Conservation (phyloP, 495 filamentous ascomycete species). For the Polyplosphaeria fusca region DNA sequence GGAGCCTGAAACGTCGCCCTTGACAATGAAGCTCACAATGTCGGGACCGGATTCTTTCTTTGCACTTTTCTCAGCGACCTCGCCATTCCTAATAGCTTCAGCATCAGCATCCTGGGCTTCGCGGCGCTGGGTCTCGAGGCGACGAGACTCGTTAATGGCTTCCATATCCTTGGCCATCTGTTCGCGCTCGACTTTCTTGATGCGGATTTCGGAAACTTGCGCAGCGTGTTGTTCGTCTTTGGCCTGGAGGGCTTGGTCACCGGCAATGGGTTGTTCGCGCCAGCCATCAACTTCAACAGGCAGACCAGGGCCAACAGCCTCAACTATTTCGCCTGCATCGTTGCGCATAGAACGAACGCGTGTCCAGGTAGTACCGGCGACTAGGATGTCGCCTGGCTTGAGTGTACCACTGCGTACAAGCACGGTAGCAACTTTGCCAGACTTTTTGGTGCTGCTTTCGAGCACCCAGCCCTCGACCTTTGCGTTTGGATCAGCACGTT, state of each 20-base stretch:
- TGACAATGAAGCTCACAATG: constrained; percentile 77
- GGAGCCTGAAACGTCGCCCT: constrained; percentile 88
- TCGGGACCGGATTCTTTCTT: constrained; percentile 50
- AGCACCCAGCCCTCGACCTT: constrained; percentile 90
- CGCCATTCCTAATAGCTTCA: constrained; percentile 29
- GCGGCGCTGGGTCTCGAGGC: constrained; percentile 58
- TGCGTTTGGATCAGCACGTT: constrained; percentile 73
- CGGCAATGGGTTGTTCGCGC: constrained; percentile 86
- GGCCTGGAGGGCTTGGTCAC: constrained; percentile 82
- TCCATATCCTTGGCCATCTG: constrained; percentile 66
- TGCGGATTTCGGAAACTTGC: constrained; percentile 71
- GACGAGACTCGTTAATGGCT: constrained; percentile 70
- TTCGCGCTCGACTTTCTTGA: constrained; percentile 58
- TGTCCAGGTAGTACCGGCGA: constrained; percentile 82
- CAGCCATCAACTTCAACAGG: constrained; percentile 93
- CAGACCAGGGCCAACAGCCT: constrained; percentile 77
- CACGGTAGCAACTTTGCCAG: constrained; percentile 83
- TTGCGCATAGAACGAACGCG: constrained; percentile 78
- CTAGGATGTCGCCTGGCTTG: constrained; percentile 73
- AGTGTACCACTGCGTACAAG: constrained; percentile 86
- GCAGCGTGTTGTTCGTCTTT: constrained; percentile 74
- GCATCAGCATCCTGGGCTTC: constrained; percentile 45
- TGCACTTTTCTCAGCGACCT: constrained; percentile 15
- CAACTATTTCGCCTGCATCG: constrained; percentile 71
- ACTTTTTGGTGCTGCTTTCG: constrained; percentile 84